Evolutionary conservation across 257 asterid species (phyloP).

Genomic region (Haberlea rhodopensis): DNA sequence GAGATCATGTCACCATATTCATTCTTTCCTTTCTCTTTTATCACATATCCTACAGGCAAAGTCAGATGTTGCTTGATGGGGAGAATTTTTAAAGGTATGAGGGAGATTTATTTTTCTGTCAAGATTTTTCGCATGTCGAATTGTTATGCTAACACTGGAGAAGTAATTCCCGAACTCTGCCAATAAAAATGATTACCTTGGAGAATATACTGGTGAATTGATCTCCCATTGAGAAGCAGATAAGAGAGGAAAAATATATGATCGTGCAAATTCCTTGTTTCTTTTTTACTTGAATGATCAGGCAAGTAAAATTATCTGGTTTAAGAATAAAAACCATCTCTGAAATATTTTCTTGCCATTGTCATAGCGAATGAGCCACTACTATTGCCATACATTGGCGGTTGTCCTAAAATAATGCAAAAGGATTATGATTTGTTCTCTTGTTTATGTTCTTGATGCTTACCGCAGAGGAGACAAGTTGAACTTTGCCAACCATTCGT

Average conservation of each 20-base stretch:
- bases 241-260: slow-evolving; percentile 92
- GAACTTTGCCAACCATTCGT: slow-evolving; percentile 94
- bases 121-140: slow-evolving; percentile 2
- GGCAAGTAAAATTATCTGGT: slow-evolving; percentile 45
- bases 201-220: slow-evolving; percentile 94
- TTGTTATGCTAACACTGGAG: slow-evolving; percentile 15
- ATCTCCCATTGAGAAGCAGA: slow-evolving; percentile 97
- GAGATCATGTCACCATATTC: neutral
- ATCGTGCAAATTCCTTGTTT: slow-evolving; percentile 87
- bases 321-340: neutral
- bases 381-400: neutral
- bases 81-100: slow-evolving; percentile 86
- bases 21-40: neutral
- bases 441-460: slow-evolving; percentile 80
- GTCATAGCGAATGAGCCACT: neutral
- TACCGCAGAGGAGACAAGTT: slow-evolving; percentile 93
- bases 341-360: neutral
- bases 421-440: neutral
- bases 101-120: slow-evolving; percentile 7
- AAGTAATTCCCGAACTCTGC: slow-evolving; percentile 57
- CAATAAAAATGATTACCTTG: slow-evolving; percentile 88
- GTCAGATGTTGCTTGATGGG: slow-evolving; percentile 98
- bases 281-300: slow-evolving; percentile 91
- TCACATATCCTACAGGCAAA: slow-evolving; percentile 70
- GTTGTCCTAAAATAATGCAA: neutral